These are phyloP conservation scores for Copromyces sp. DNA, from an alignment of 495 filamentous ascomycete genomes.

Conservation along the genomic window DNA sequence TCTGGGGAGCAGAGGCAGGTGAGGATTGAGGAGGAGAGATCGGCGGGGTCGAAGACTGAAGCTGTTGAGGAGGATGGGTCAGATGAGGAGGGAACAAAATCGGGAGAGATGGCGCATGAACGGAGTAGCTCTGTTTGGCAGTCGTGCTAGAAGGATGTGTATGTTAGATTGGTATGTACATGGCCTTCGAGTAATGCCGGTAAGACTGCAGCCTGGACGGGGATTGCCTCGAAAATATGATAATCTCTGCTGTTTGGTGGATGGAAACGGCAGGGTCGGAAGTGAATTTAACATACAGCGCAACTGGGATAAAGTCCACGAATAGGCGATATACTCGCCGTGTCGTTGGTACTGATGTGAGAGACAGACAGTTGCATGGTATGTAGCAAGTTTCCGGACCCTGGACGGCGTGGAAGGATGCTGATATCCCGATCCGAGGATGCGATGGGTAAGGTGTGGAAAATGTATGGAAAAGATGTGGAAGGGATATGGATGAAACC, in stretches of 20 bases:
- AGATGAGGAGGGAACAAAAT: background rate
- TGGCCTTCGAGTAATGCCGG: too few species aligned
- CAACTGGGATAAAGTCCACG: too few species aligned
- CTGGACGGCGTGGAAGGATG: background rate
- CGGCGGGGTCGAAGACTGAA: too few species aligned
- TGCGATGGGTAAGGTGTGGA: background rate
- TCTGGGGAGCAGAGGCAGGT: background rate
- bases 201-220: too few species aligned
- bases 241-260: too few species aligned
- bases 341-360: too few species aligned
- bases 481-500: background rate
- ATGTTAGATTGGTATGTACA: background rate
- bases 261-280: too few species aligned
- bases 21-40: background rate
- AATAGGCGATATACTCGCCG: too few species aligned
- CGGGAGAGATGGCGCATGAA: background rate
- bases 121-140: background rate
- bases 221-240: too few species aligned
- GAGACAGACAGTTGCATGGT: background rate
- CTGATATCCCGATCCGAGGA: background rate
- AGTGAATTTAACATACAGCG: too few species aligned
- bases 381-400: background rate
- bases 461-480: background rate
- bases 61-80: background rate
- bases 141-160: background rate